Conservation (phyloP, 257 asterid genomes). For the Cynanchum wilfordii region DNA sequence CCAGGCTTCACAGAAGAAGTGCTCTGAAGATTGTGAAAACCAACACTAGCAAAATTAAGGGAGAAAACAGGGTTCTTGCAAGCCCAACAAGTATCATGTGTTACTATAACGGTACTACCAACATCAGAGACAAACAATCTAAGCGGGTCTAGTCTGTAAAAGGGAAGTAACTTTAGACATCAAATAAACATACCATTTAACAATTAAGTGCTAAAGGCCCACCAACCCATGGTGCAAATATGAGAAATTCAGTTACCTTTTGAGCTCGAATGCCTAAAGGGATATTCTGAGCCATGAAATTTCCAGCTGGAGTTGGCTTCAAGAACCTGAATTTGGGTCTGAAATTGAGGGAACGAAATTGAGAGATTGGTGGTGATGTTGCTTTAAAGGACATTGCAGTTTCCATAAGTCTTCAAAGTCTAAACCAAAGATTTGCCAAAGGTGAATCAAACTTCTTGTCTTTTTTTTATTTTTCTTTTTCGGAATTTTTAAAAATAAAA, state of each 20-base stretch:
- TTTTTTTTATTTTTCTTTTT: not conserved
- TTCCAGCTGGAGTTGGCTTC: conserved; percentile 24
- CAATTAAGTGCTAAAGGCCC: not conserved
- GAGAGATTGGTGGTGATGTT: conserved; percentile 14
- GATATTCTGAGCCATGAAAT: conserved; percentile 3
- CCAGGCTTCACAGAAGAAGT: conserved; percentile 15
- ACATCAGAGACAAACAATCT: conserved; percentile 72
- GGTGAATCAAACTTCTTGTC: not conserved
- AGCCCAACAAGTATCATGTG: conserved; percentile 69
- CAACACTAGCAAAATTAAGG: conserved; percentile 29
- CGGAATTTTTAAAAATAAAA: too few species aligned
- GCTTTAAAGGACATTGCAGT: conserved; percentile 21
- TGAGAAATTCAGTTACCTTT: conserved; percentile 36
- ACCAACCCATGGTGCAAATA: not conserved
- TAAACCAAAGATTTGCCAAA: not conserved
- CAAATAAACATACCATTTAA: not conserved
- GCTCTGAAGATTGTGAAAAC: conserved; percentile 30
- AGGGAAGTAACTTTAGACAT: not conserved
- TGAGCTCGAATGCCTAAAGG: conserved; percentile 42
- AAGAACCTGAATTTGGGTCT: conserved; percentile 27
- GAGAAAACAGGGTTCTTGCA: conserved; percentile 63
- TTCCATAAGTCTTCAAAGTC: conserved; percentile 24
- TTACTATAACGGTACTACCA: conserved; percentile 73
- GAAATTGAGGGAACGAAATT: conserved; percentile 20
- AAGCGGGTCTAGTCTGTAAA: conserved; percentile 45